Evolutionary conservation across 805 yeast species (phyloP).

Genomic region (Nakazawaea ambrosiae): DNA sequence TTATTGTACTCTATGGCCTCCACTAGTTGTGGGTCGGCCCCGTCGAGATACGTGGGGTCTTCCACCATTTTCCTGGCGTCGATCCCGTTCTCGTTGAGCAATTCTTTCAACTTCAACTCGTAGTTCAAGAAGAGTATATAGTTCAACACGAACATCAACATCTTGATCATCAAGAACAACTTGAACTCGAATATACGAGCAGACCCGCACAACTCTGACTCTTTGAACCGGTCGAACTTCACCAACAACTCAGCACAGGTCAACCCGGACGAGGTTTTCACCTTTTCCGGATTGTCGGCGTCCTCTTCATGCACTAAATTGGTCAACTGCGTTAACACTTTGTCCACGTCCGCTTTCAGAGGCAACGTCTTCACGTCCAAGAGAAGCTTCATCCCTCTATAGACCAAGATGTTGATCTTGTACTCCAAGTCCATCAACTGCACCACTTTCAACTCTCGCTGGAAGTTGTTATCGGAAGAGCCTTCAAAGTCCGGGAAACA

Average conservation of each 20-base stretch:
- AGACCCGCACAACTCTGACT: slow-evolving; percentile 7
- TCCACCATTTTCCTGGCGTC: slow-evolving; percentile 23
- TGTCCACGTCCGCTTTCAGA: slow-evolving; percentile 21
- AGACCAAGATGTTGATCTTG: slow-evolving; percentile 35
- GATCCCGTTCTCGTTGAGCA: slow-evolving; percentile 20
- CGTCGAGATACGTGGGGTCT: slow-evolving; percentile 3
- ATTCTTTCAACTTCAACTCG: slow-evolving; percentile 25
- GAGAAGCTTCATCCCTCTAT: slow-evolving; percentile 31
- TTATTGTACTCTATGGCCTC: slow-evolving; percentile 25
- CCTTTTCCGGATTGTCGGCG: neutral
- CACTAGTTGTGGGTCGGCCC: slow-evolving; percentile 21
- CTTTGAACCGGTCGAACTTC: slow-evolving; percentile 15
- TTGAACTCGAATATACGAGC: slow-evolving; percentile 24
- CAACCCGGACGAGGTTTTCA: neutral
- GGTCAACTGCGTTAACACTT: slow-evolving; percentile 19
- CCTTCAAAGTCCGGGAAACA: slow-evolving; percentile 24
- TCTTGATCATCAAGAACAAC: slow-evolving; percentile 30
- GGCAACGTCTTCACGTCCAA: slow-evolving; percentile 29
- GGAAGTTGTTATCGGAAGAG: slow-evolving; percentile 13
- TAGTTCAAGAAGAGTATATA: slow-evolving; percentile 35
- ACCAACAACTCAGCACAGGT: slow-evolving; percentile 14
- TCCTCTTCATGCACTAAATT: slow-evolving; percentile 9
- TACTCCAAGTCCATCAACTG: slow-evolving; percentile 39
- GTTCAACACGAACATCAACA: slow-evolving; percentile 42
- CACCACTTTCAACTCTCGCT: slow-evolving; percentile 39